phyloP scores from a whole-genome alignment of 805 yeast species.

The Clavispora vitiphila region DNA sequence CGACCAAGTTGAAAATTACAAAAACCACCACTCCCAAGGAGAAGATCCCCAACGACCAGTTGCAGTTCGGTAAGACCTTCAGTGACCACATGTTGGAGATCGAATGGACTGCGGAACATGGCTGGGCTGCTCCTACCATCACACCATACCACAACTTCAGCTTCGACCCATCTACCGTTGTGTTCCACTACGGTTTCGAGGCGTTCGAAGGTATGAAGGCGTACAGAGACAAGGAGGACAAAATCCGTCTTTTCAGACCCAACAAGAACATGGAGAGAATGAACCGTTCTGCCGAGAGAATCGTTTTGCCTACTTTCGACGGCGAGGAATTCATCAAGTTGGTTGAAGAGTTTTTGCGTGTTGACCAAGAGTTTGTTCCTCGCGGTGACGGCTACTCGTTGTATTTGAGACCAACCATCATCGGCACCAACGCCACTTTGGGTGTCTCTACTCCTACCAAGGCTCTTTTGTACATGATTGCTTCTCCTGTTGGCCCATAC shows the following conservation, averaged over 20 bases:
- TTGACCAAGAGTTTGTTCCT: conserved; percentile 80
- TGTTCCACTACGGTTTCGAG: conserved; percentile 92
- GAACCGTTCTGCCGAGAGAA: conserved; percentile 84
- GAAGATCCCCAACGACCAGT: conserved; percentile 34
- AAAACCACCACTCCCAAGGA: conserved; percentile 34
- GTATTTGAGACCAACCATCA: conserved; percentile 91
- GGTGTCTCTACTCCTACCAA: conserved; percentile 82
- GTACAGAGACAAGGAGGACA: conserved; percentile 52
- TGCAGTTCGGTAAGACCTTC: conserved; percentile 49
- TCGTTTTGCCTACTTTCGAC: conserved; percentile 85
- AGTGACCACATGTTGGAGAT: conserved; percentile 86
- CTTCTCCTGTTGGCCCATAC: conserved; percentile 97
- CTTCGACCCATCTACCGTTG: conserved; percentile 85
- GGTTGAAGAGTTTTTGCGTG: conserved; percentile 67
- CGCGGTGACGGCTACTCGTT: conserved; percentile 82
- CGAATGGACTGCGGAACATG: conserved; percentile 71
- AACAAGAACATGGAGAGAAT: conserved; percentile 88
- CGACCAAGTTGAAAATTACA: conserved; percentile 31
- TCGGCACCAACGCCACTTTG: conserved; percentile 83
- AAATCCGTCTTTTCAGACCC: conserved; percentile 79
- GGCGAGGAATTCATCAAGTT: conserved; percentile 68
- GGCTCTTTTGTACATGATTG: conserved; percentile 81
- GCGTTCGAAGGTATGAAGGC: conserved; percentile 96
- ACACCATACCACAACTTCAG: conserved; percentile 73
- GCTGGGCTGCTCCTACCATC: conserved; percentile 90